Evolutionary conservation across 306 rosid species (phyloP).

Genomic region (Erythrophleum fordii): DNA sequence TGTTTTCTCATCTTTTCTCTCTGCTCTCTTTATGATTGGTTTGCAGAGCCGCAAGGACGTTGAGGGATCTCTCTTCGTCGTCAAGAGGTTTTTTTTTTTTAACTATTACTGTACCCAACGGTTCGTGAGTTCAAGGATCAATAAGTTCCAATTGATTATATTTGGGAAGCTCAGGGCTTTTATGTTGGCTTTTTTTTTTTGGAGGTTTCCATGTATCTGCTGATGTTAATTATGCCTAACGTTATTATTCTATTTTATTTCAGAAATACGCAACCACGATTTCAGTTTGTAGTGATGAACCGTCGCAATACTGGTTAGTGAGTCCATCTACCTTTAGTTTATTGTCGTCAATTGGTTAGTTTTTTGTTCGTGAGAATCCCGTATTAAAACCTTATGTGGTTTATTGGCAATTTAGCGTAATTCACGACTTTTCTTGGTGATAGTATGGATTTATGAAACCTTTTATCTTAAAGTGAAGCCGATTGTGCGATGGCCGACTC

Average conservation of each 20-base stretch:
- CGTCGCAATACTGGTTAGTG: slow-evolving; percentile 47
- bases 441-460: not conserved
- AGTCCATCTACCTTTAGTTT: not conserved
- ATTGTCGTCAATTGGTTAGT: not conserved
- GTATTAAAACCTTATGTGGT: not conserved
- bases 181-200: not conserved
- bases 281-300: slow-evolving; percentile 47
- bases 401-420: slow-evolving; percentile 5
- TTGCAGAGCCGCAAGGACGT: slow-evolving; percentile 49
- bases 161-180: not conserved
- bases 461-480: not conserved
- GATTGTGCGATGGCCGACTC: not conserved
- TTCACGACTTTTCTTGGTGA: not conserved
- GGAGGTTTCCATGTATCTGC: not conserved
- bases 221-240: slow-evolving; percentile 1
- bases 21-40: not conserved
- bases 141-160: not conserved
- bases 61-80: slow-evolving; percentile 47
- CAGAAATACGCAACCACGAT: slow-evolving; percentile 42
- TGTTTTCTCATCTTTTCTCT: not conserved
- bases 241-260: not conserved
- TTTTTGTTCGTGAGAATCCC: not conserved
- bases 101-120: not conserved
- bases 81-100: slow-evolving; percentile 30
- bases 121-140: not conserved